These are phyloP conservation scores for Clitocybe nebularis DNA, from an alignment of 1,284 basidiomycete species.

Conservation along the genomic window DNA sequence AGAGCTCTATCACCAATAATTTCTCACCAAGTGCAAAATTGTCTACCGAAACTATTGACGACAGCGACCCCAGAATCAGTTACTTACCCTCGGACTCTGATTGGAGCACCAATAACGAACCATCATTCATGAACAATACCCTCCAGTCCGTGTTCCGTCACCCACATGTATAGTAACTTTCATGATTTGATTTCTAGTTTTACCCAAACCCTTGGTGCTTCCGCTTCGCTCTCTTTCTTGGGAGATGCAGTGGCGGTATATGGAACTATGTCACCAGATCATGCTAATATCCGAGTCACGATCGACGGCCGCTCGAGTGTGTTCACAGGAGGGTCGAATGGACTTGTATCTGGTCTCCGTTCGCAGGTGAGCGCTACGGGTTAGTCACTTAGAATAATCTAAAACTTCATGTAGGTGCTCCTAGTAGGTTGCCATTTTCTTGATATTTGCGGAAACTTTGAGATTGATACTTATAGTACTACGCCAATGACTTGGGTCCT, in stretches of 20 bases:
- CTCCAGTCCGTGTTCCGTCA: slow-evolving; percentile 33
- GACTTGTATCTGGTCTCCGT: slow-evolving; percentile 30
- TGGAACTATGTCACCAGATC: slow-evolving; percentile 46
- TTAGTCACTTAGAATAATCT: slow-evolving; percentile 7
- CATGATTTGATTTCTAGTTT: slow-evolving; percentile 27
- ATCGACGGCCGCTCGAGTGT: slow-evolving; percentile 35
- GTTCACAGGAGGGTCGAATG: slow-evolving; percentile 33
- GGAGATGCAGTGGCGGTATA: slow-evolving; percentile 50
- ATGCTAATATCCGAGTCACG: slow-evolving; percentile 40
- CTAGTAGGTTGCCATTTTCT: slow-evolving; percentile 29
- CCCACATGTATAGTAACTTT: slow-evolving; percentile 2
- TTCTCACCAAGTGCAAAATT: slow-evolving; percentile 32
- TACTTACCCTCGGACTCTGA: slow-evolving; percentile 35
- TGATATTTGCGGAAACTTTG: slow-evolving; percentile 6
- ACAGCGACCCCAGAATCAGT: slow-evolving; percentile 31
- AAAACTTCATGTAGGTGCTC: slow-evolving; percentile 30
- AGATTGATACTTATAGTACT: slow-evolving; percentile 39
- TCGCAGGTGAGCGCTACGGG: slow-evolving; percentile 28
- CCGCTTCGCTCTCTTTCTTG: slow-evolving; percentile 39
- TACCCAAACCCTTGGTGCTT: slow-evolving; percentile 34
- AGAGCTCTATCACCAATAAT: slow-evolving; percentile 34
- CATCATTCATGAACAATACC: slow-evolving; percentile 32
- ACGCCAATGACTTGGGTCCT: slow-evolving; percentile 31
- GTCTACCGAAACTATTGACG: slow-evolving; percentile 37
- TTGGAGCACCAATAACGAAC: slow-evolving; percentile 29